These are phyloP conservation scores for Trametes elegans DNA, from an alignment of 768 basidiomycete species.

Conservation along the genomic window DNA sequence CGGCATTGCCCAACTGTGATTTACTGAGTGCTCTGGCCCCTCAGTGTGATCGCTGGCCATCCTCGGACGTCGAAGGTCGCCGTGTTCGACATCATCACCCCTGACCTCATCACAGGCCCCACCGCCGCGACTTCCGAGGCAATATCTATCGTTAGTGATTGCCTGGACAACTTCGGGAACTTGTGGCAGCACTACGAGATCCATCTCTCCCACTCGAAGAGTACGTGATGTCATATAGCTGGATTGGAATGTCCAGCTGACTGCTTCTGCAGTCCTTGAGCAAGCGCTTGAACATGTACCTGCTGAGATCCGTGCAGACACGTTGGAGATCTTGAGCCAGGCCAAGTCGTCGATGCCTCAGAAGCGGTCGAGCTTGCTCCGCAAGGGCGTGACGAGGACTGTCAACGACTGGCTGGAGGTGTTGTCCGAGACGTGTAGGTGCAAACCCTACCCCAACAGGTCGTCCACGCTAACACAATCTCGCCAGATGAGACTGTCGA, in stretches of 20 bases:
- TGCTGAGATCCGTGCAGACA: slow-evolving; percentile 47
- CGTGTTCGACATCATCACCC: slow-evolving; percentile 81
- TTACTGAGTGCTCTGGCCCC: neutral
- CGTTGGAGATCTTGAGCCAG: slow-evolving; percentile 65
- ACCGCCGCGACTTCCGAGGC: slow-evolving; percentile 73
- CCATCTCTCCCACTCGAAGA: slow-evolving; percentile 73
- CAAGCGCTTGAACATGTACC: slow-evolving; percentile 61
- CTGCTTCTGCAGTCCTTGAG: slow-evolving; percentile 54
- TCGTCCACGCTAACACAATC: neutral
- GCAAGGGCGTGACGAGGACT: slow-evolving; percentile 65
- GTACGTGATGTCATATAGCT: slow-evolving; percentile 36
- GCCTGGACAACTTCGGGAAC: slow-evolving; percentile 70
- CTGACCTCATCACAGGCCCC: slow-evolving; percentile 61
- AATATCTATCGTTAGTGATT: slow-evolving; percentile 64
- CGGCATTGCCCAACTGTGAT: neutral
- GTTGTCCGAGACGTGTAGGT: slow-evolving; percentile 46
- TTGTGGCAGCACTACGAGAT: slow-evolving; percentile 68
- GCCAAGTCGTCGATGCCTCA: slow-evolving; percentile 64
- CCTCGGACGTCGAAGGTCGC: slow-evolving; percentile 73
- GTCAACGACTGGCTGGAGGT: slow-evolving; percentile 75
- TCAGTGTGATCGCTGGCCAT: slow-evolving; percentile 66
- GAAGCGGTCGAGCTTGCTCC: slow-evolving; percentile 65
- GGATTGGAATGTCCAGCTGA: slow-evolving; percentile 10
- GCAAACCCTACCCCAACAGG: too few species aligned
- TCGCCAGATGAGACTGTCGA: slow-evolving; percentile 63